These are phyloP conservation scores for Heliamphora pulchella DNA, from an alignment of 179 eudicot genomes.

Conservation along the genomic window DNA sequence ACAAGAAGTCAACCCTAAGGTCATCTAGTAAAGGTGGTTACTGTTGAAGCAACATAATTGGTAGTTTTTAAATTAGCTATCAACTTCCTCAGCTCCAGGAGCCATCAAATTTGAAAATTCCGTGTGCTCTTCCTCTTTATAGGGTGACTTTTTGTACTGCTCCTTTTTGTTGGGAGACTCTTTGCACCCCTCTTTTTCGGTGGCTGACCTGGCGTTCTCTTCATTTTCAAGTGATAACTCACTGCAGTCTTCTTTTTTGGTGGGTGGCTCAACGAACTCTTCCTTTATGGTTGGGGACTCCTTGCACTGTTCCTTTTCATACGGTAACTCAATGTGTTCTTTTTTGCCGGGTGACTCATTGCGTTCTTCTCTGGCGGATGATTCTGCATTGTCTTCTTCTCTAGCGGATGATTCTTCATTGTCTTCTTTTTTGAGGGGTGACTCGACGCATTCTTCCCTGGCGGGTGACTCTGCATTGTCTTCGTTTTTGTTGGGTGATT, in stretches of 20 bases:
- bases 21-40: too few species aligned
- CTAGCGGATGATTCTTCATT: neutral
- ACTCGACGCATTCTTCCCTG: neutral
- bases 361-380: too few species aligned
- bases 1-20: too few species aligned
- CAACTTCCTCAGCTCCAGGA: neutral
- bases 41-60: too few species aligned
- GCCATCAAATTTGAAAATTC: neutral
- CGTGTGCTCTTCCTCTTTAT: neutral
- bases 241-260: conserved; percentile 3
- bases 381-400: conserved; percentile 2
- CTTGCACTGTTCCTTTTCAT: too few species aligned
- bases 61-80: neutral
- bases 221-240: neutral
- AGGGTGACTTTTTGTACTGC: too few species aligned
- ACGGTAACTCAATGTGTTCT: too few species aligned
- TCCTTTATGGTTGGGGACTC: too few species aligned
- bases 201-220: neutral
- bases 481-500: neutral
- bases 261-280: conserved; percentile 2
- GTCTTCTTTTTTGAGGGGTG: conserved; percentile 7
- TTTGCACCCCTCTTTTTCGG: neutral
- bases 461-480: neutral
- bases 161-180: too few species aligned
- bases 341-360: too few species aligned